Percentiles rank a stretch among this genome's conserved stretches.
Conservation (phyloP, 2,329 filamentous ascomycete species). For the Pseudogymnoascus sp. region DNA sequence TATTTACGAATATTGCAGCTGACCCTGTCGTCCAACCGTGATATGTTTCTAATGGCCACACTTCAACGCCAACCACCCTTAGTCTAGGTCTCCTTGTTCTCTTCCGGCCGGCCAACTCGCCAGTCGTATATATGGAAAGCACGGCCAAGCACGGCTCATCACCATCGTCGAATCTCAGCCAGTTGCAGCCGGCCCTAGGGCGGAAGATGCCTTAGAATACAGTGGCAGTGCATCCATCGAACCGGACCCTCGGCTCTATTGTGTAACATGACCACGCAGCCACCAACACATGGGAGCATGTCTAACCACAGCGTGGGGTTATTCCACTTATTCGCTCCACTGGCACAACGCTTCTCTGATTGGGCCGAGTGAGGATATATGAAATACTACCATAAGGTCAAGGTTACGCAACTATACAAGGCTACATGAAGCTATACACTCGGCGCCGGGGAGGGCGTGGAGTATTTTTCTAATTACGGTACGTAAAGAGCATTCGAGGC, state of each 20-base stretch:
- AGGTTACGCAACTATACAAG: background rate
- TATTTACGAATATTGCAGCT: background rate
- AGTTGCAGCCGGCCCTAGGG: background rate
- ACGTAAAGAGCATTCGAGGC: background rate
- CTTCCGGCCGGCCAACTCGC: background rate
- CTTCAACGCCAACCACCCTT: background rate
- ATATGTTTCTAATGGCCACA: background rate
- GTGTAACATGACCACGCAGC: background rate
- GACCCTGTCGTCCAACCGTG: background rate
- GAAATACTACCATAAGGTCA: background rate
- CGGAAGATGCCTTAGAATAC: background rate
- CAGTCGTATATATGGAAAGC: background rate
- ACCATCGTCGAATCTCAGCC: background rate
- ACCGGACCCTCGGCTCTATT: background rate
- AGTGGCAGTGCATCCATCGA: background rate
- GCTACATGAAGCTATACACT: background rate
- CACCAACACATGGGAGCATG: background rate
- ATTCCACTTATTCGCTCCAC: background rate
- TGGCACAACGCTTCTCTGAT: background rate
- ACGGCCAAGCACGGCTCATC: constrained; percentile 2
- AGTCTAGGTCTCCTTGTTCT: background rate
- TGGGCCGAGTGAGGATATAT: background rate
- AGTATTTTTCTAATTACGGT: background rate
- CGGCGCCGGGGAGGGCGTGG: background rate
- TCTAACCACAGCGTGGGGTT: background rate